Percentiles rank a stretch among this genome's conserved stretches.
Conservation (phyloP, 1,284 basidiomycete genomes). For the Tilletia horrida region DNA sequence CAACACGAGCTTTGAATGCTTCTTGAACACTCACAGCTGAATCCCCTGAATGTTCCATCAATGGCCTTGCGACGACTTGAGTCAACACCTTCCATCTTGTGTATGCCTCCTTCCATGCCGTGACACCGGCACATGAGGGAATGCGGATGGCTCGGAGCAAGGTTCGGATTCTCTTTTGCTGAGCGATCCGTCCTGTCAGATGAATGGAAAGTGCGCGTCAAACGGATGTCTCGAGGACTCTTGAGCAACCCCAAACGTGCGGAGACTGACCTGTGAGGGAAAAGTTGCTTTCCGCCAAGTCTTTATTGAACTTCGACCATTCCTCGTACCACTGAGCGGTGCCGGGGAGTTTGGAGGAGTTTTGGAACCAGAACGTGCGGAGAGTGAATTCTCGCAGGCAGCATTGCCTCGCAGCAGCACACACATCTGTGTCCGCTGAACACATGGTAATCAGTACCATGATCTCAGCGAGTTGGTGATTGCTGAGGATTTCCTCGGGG, state of each 20-base stretch:
- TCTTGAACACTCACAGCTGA: slow-evolving; percentile 20
- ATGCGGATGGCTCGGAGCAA: slow-evolving; percentile 66
- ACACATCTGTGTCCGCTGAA: slow-evolving; percentile 46
- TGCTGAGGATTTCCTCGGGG: not conserved
- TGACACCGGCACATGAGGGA: slow-evolving; percentile 66
- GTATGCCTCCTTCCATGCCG: slow-evolving; percentile 78
- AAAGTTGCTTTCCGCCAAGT: slow-evolving; percentile 32
- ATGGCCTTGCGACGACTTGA: slow-evolving; percentile 30
- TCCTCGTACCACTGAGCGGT: slow-evolving; percentile 22
- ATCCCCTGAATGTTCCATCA: slow-evolving; percentile 64
- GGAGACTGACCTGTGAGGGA: not conserved
- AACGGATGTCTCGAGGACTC: slow-evolving; percentile 17
- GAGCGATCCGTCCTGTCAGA: slow-evolving; percentile 69
- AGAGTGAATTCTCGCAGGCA: not conserved
- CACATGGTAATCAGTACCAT: slow-evolving; percentile 39
- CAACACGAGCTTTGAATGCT: not conserved
- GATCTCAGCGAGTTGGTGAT: not conserved
- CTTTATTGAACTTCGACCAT: slow-evolving; percentile 33
- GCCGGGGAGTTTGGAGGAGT: not conserved
- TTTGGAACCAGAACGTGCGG: not conserved
- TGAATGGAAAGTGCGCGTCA: slow-evolving; percentile 29
- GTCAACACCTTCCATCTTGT: slow-evolving; percentile 64
- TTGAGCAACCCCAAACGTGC: not conserved
- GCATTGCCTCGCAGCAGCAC: slow-evolving; percentile 36
- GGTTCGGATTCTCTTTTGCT: slow-evolving; percentile 75